Conservation (phyloP, 2,329 filamentous ascomycete species). For the Fusarium camptoceras region DNA sequence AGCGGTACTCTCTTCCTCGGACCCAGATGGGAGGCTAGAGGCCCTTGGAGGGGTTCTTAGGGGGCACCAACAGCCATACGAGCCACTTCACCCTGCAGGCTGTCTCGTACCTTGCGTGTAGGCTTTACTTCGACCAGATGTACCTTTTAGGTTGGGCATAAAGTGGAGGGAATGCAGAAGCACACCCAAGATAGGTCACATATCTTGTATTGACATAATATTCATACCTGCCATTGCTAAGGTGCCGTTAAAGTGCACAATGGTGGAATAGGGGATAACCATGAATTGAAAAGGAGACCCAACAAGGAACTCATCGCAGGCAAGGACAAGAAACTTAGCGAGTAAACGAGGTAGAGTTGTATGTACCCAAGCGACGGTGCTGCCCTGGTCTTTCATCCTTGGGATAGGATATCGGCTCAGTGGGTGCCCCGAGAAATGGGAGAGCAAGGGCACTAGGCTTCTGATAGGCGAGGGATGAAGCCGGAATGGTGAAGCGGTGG, state of each 20-base stretch:
- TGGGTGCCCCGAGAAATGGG: slow-evolving; percentile 38
- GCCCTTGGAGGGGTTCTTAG: slow-evolving; percentile 28
- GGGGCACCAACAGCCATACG: slow-evolving; percentile 29
- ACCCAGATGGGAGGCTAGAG: slow-evolving; percentile 32
- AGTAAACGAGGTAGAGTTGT: slow-evolving; percentile 23
- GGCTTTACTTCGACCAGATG: slow-evolving; percentile 30
- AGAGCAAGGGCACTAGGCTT: slow-evolving; percentile 36
- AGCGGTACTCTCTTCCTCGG: slow-evolving; percentile 36
- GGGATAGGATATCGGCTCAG: slow-evolving; percentile 35
- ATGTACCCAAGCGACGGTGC: slow-evolving; percentile 21
- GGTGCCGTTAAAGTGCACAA: background rate
- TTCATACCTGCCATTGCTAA: slow-evolving; percentile 5
- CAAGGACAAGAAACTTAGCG: slow-evolving; percentile 12
- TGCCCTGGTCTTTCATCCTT: slow-evolving; percentile 28
- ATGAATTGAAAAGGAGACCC: slow-evolving; percentile 7
- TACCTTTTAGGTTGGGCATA: slow-evolving; percentile 36
- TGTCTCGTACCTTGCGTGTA: slow-evolving; percentile 32
- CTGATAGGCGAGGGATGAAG: slow-evolving; percentile 43
- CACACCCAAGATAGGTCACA: slow-evolving; percentile 24
- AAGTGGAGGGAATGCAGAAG: slow-evolving; percentile 35
- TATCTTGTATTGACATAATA: slow-evolving; percentile 3
- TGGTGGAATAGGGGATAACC: slow-evolving; percentile 23
- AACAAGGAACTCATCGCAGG: slow-evolving; percentile 1
- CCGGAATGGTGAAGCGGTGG: slow-evolving; percentile 40
- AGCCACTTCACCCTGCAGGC: slow-evolving; percentile 32